Base-by-base conservation (phyloP, 2,329 filamentous ascomycete genomes). In the Fusarium lyarnte region DNA sequence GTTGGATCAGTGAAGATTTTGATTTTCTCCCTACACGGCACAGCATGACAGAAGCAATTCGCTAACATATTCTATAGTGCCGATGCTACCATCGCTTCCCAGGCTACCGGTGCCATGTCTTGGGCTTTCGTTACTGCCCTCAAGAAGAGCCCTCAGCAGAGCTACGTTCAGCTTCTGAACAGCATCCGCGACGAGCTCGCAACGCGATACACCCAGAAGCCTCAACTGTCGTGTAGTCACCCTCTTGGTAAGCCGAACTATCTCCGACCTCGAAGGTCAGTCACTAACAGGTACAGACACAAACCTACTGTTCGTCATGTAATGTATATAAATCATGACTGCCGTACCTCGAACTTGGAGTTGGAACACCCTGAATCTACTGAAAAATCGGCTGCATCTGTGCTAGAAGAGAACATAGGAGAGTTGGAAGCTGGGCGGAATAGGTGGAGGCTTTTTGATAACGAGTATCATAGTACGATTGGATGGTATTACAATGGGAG, bases 41-140 rank as follows among this genome's bases (percentile, higher is more conserved):
- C 25, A 29, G 49, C 27, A n/a, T 16, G 27, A 17, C 19, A 14
- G 23, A 39, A 54, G 6, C 47, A 61, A 19, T 23, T 45, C 36
- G 61, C 74, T 78, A 69, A 77, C 71, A 29, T 47, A 21, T 6
- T 25, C 60, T 51, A 53, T 77, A 97, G 94, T 73, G 93, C 94
- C 82, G 96, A 99, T 81, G 95, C 95, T n/a, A 93, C 91, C 25
- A 98, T 98, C 77, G 90, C 88, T 39, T 92, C 94, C 57, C 89
- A 98, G 83, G 95, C 96, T 33, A 98, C 96, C 0, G 96, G 96
- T 58, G 96, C 96, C 79, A 98, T 99, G 96, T 97, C 94, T 3
- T 98, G 93, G 91, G 96, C 96, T 14, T 99, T 99, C 81, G 95
- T 99, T 81, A 92, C 87, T 9, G 92, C 95, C 46, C 88, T 99